A percentile compares a stretch with the other conserved stretches of the same genome.
Conservation (phyloP, 306 rosid genomes). For the Medicago lupulina region DNA sequence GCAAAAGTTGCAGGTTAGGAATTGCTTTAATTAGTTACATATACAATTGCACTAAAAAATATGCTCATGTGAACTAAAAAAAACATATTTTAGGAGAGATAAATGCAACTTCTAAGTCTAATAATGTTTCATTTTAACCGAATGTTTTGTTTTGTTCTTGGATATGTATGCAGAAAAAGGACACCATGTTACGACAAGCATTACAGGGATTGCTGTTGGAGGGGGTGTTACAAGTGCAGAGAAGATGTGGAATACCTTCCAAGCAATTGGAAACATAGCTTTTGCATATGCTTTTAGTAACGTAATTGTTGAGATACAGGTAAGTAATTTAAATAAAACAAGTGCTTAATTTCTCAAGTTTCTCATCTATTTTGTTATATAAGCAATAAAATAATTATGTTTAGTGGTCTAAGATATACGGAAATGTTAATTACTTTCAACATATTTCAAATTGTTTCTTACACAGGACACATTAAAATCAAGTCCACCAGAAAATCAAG, state of each 20-base stretch:
- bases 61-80: neutral
- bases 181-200: slow-evolving; percentile 27
- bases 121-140: neutral
- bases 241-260: slow-evolving; percentile 49
- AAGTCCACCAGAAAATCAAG: slow-evolving; percentile 53
- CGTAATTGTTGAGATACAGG: slow-evolving; percentile 56
- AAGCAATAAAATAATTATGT: too few relatives aligned
- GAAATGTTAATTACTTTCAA: too few relatives aligned
- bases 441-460: too few relatives aligned
- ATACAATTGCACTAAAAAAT: too few relatives aligned
- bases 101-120: too few relatives aligned
- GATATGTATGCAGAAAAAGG: slow-evolving; percentile 29
- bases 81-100: too few relatives aligned
- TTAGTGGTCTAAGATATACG: too few relatives aligned
- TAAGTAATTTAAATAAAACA: neutral
- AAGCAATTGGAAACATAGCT: slow-evolving; percentile 57
- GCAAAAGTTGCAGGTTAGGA: slow-evolving; percentile 55
- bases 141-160: slow-evolving; percentile 1
- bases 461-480: slow-evolving; percentile 57
- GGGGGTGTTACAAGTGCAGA: slow-evolving; percentile 38
- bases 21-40: neutral
- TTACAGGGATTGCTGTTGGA: slow-evolving; percentile 42
- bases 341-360: neutral
- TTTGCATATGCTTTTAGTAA: slow-evolving; percentile 47
- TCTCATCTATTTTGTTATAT: too few relatives aligned